A percentile compares a stretch with the other conserved stretches of the same genome.
phyloP scores from a whole-genome alignment of 805 yeast genomes.

The Metschnikowia gelsemii region DNA sequence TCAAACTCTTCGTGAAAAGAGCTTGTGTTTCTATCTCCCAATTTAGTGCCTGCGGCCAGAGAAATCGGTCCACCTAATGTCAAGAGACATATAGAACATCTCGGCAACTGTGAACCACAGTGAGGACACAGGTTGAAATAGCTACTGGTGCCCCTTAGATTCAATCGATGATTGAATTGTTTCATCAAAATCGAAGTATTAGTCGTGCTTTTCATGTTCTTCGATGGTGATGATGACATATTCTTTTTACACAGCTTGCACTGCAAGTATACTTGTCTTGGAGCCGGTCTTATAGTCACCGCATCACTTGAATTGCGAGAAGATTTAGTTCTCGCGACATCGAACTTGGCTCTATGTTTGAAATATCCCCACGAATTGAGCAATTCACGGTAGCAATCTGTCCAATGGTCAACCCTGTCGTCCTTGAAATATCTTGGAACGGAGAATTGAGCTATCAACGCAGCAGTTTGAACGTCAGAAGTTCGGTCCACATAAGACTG shows the following conservation, averaged over 20 bases:
- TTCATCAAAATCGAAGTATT: slow-evolving; percentile 25
- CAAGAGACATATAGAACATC: slow-evolving; percentile 85
- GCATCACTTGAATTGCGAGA: slow-evolving; percentile 53
- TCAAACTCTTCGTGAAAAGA: slow-evolving; percentile 15
- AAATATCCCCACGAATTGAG: slow-evolving; percentile 22
- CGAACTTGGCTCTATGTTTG: slow-evolving; percentile 62
- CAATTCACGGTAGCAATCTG: slow-evolving; percentile 34
- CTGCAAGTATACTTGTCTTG: slow-evolving; percentile 76
- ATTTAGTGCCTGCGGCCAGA: background rate
- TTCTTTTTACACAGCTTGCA: slow-evolving; percentile 82
- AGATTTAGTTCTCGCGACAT: slow-evolving; percentile 69
- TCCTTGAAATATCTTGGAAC: slow-evolving; percentile 82
- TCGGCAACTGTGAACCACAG: slow-evolving; percentile 83
- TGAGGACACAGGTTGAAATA: slow-evolving; percentile 60
- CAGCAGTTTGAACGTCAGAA: slow-evolving; percentile 89
- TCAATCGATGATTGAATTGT: slow-evolving; percentile 34
- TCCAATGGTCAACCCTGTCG: slow-evolving; percentile 74
- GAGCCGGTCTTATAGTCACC: slow-evolving; percentile 48
- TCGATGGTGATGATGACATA: slow-evolving; percentile 42
- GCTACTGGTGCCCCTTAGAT: slow-evolving; percentile 16
- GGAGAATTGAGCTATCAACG: slow-evolving; percentile 75
- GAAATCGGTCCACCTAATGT: slow-evolving; percentile 72
- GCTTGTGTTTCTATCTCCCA: background rate
- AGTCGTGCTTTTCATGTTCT: slow-evolving; percentile 17
- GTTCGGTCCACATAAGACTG: slow-evolving; percentile 88